These are phyloP conservation scores for Picochlorum costavermella DNA, from an alignment of 139 green algal species.

Conservation along the genomic window DNA sequence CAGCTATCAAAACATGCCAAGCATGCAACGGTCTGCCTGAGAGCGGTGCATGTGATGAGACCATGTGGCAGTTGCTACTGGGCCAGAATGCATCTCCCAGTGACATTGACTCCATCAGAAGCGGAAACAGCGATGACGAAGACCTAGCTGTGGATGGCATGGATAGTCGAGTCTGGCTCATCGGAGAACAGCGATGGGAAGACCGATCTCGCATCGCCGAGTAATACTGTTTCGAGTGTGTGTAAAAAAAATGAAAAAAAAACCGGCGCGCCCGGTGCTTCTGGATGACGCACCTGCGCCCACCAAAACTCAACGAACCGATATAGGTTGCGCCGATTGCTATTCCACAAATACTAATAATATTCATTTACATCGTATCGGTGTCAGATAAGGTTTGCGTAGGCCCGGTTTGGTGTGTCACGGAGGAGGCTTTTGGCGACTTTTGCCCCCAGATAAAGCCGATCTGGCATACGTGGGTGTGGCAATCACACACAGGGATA, in stretches of 20 bases:
- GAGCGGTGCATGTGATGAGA: constrained; percentile 53
- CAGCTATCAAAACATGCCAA: constrained; percentile 54
- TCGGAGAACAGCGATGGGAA: constrained; percentile 74
- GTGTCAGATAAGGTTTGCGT: too few relatives aligned
- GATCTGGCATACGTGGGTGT: too few relatives aligned
- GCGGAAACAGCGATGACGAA: constrained; percentile 41
- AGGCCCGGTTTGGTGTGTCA: too few relatives aligned
- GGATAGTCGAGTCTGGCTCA: constrained; percentile 48
- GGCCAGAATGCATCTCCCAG: constrained; percentile 37
- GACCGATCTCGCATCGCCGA: background rate
- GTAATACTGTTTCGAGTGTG: background rate
- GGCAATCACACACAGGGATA: too few relatives aligned
- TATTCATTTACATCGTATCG: too few relatives aligned
- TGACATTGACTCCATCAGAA: constrained; percentile 32
- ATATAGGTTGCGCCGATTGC: too few relatives aligned
- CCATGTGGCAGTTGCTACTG: constrained; percentile 57
- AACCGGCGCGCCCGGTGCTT: background rate
- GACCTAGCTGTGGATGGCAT: constrained; percentile 36
- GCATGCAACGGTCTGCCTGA: constrained; percentile 53
- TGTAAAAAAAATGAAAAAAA: background rate
- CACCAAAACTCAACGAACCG: too few relatives aligned
- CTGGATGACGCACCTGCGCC: too few relatives aligned
- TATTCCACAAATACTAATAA: too few relatives aligned
- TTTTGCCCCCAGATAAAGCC: too few relatives aligned
- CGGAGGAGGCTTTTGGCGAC: too few relatives aligned